Conservation (phyloP, 495 filamentous ascomycete species). For the Aeminium ludgeri region DNA sequence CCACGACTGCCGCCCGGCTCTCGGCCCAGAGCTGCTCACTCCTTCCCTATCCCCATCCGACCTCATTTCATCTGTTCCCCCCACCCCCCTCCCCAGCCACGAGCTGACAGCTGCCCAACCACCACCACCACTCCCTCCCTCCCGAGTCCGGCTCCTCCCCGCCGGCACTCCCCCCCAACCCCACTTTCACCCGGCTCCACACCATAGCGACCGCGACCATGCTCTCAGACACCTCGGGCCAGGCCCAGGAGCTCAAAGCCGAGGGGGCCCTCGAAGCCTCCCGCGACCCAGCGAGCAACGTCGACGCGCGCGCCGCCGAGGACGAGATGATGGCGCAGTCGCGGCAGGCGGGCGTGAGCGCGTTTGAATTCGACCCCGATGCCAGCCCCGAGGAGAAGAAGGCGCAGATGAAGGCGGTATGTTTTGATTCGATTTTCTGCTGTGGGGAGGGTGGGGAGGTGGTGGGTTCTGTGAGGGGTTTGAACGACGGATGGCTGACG, state of each 20-base stretch:
- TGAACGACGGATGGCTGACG: background rate
- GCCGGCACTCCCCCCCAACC: no score
- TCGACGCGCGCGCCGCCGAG: slow-evolving; percentile 55
- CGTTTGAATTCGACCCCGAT: slow-evolving; percentile 75
- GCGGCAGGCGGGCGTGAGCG: slow-evolving; percentile 55
- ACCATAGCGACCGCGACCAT: slow-evolving; percentile 6
- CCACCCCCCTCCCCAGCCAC: no score
- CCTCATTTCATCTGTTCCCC: no score
- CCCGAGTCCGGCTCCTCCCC: no score
- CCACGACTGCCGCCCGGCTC: no score
- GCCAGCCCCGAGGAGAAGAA: slow-evolving; percentile 71
- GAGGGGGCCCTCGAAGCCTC: slow-evolving; percentile 60
- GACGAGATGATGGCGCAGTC: slow-evolving; percentile 55
- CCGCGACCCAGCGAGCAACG: slow-evolving; percentile 46
- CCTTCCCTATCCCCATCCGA: no score
- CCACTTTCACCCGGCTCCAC: no score
- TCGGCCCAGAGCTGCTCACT: no score
- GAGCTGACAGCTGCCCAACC: no score
- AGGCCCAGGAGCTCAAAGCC: slow-evolving; percentile 50
- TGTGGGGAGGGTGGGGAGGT: no score
- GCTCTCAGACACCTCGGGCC: slow-evolving; percentile 10
- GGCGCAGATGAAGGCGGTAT: slow-evolving; percentile 59
- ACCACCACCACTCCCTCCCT: no score
- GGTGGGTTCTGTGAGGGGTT: background rate
- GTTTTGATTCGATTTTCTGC: slow-evolving; percentile 19